Percentiles rank a stretch among this genome's conserved stretches.
These are phyloP conservation scores for Acanthamoeba rhysodes DNA, from an alignment of 208 protist genomes.

Conservation along the genomic window DNA sequence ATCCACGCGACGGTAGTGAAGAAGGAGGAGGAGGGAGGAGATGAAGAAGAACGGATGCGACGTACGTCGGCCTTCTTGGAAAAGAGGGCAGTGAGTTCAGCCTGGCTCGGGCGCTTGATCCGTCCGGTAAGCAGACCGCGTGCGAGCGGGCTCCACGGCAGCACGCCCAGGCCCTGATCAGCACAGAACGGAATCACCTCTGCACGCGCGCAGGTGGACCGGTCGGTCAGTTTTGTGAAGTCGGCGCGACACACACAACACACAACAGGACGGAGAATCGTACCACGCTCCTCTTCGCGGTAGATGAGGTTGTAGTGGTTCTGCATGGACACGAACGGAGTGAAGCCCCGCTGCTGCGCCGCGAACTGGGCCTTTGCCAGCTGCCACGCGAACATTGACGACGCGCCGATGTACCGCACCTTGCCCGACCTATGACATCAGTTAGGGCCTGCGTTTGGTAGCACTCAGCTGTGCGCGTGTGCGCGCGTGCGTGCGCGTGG, in stretches of 20 bases:
- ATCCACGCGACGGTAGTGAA: too few relatives aligned
- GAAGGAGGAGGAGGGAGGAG: too few relatives aligned
- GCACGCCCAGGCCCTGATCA: conserved; percentile 66
- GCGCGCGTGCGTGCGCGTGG: neutral
- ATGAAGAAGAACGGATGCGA: neutral
- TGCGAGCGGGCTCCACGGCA: conserved; percentile 70
- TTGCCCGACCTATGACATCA: neutral
- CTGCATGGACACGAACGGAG: conserved; percentile 70
- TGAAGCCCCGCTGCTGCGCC: conserved; percentile 38
- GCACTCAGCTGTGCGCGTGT: neutral
- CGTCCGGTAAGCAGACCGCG: conserved; percentile 48
- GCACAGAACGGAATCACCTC: conserved; percentile 61
- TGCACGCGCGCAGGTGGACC: neutral
- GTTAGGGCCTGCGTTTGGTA: neutral
- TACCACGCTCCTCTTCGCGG: conserved; percentile 62
- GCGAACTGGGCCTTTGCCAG: conserved; percentile 20
- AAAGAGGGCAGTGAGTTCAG: neutral
- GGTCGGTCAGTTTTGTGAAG: neutral
- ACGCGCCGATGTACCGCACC: conserved; percentile 58
- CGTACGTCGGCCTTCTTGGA: neutral
- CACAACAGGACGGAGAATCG: too few relatives aligned
- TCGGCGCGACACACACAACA: too few relatives aligned
- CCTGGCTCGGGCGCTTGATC: neutral
- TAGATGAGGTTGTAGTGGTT: conserved; percentile 75
- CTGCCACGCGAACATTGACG: conserved; percentile 56